phyloP scores from a whole-genome alignment of 176 grass and related monocot genomes.

The Aegilops sharonensis region DNA sequence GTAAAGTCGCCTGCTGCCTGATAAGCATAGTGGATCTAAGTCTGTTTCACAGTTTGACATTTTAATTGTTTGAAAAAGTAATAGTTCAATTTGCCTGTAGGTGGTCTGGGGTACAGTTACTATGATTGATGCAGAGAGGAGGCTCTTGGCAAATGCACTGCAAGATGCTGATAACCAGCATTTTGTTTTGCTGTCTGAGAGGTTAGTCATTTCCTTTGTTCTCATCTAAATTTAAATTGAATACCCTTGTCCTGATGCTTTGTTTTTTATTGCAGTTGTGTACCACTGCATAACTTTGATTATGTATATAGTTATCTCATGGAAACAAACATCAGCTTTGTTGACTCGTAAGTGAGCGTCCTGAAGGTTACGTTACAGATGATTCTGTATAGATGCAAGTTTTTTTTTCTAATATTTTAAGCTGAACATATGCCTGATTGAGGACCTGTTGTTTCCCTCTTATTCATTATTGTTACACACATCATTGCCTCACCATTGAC shows the following conservation, averaged over 20 bases:
- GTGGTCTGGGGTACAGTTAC: constrained; percentile 92
- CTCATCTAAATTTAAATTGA: constrained; percentile 17
- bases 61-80: constrained; percentile 20
- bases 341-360: constrained; percentile 71
- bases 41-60: neutral
- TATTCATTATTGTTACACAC: neutral
- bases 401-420: neutral
- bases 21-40: neutral
- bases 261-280: constrained; percentile 63
- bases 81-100: constrained; percentile 38
- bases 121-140: constrained; percentile 96
- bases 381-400: neutral
- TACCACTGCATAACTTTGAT: constrained; percentile 97
- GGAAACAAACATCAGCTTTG: constrained; percentile 97
- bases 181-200: constrained; percentile 96
- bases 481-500: neutral
- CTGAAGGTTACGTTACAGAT: constrained; percentile 8
- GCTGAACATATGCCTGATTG: constrained; percentile 13
- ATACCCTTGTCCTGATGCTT: constrained; percentile 21
- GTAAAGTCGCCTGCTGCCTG: neutral
- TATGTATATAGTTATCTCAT: constrained; percentile 96
- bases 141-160: constrained; percentile 90
- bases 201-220: constrained; percentile 39
- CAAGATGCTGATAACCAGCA: constrained; percentile 92
- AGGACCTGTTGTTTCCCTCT: neutral